A percentile compares a stretch with the other conserved stretches of the same genome.
These are phyloP conservation scores for Edaphochlamys debaryana DNA, from an alignment of 139 green algal species.

Conservation along the genomic window DNA sequence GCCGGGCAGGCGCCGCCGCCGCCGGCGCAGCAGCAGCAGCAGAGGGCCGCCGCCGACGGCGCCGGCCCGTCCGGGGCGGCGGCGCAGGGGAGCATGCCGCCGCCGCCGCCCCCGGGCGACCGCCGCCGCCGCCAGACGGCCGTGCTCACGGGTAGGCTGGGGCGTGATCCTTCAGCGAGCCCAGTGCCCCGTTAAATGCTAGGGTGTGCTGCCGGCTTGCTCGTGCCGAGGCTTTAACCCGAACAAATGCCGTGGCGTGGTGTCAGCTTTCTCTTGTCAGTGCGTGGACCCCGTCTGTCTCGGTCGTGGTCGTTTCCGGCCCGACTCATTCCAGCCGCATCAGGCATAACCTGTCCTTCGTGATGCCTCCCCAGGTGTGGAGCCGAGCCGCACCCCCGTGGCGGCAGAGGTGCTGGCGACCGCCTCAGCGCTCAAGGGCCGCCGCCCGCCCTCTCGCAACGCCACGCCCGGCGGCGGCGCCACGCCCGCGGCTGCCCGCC, in stretches of 20 bases:
- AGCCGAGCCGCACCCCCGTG: slow-evolving; percentile 39
- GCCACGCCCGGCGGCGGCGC: slow-evolving; percentile 4
- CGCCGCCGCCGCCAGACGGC: not conserved
- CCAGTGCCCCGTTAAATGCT: too few relatives aligned
- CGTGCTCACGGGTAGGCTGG: too few relatives aligned
- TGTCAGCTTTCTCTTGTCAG: too few relatives aligned
- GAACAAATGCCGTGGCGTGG: too few relatives aligned
- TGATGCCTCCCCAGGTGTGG: not conserved
- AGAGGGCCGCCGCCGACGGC: not conserved
- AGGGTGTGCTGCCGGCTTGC: too few relatives aligned
- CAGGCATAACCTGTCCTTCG: too few relatives aligned
- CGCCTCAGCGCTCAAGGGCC: slow-evolving; percentile 4
- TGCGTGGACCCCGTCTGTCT: too few relatives aligned
- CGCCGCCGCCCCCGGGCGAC: not conserved
- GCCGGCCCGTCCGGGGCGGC: too few relatives aligned
- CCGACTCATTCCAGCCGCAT: too few relatives aligned
- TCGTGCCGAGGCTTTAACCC: too few relatives aligned
- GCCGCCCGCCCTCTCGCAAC: not conserved
- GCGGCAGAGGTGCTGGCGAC: slow-evolving; percentile 54
- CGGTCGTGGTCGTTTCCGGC: too few relatives aligned
- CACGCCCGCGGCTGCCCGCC: not conserved
- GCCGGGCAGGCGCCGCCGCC: not conserved
- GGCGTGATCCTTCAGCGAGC: too few relatives aligned
- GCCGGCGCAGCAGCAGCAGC: not conserved
- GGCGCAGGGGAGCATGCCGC: not conserved